These are phyloP conservation scores for Scytalidium lignicola DNA, from an alignment of 2,329 filamentous ascomycete genomes.

Conservation along the genomic window DNA sequence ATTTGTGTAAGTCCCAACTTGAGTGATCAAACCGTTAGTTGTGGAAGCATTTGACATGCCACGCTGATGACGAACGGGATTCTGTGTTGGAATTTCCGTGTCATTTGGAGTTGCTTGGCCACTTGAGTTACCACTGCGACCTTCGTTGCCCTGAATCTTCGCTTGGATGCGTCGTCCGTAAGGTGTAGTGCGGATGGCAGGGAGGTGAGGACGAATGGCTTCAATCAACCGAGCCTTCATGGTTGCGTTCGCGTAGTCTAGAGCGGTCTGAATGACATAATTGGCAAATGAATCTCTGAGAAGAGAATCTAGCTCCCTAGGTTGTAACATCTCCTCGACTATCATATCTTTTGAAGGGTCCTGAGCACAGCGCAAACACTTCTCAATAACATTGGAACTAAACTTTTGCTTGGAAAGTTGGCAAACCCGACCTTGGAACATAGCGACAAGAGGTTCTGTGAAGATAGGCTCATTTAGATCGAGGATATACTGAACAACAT, in stretches of 20 bases:
- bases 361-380: constrained; percentile 81
- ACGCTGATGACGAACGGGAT: constrained; percentile 25
- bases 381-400: constrained; percentile 98
- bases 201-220: constrained; percentile 76
- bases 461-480: constrained; percentile 85
- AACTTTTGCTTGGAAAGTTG: constrained; percentile 91
- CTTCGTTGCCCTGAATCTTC: constrained; percentile 67
- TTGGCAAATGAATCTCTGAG: constrained; percentile 93
- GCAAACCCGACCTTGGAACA: constrained; percentile 70
- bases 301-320: constrained; percentile 78
- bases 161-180: constrained; percentile 90
- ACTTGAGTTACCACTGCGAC: constrained; percentile 24
- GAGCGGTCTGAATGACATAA: constrained; percentile 95
- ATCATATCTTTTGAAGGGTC: constrained; percentile 71
- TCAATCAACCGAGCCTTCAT: constrained; percentile 76
- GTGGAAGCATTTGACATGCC: constrained; percentile 25
- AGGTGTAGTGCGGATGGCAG: constrained; percentile 81
- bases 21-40: constrained; percentile 16
- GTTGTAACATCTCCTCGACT: constrained; percentile 74
- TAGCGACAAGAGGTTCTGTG: constrained; percentile 80
- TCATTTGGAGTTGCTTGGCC: constrained; percentile 27
- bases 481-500: constrained; percentile 97
- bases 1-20: constrained; percentile 20
- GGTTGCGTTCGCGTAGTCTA: constrained; percentile 73
- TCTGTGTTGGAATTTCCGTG: constrained; percentile 15